Evolutionary conservation across 2,329 filamentous ascomycete genomes (phyloP).

Genomic region (Fusarium pseudonygamai): DNA sequence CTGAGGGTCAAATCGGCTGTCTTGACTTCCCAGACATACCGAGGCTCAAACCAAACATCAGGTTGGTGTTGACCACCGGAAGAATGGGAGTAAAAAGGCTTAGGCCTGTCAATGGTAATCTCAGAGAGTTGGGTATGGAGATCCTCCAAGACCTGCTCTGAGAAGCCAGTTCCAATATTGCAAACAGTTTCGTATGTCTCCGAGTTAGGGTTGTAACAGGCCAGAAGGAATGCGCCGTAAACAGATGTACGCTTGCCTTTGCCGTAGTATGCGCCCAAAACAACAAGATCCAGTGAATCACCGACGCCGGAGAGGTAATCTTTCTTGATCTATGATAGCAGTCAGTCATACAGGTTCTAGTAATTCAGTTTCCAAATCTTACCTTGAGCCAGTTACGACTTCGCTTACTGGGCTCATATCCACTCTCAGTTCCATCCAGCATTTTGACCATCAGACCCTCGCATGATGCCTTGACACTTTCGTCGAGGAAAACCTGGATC

Average conservation of each 20-base stretch:
- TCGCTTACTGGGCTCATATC: slow-evolving; percentile 95
- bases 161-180: slow-evolving; percentile 98
- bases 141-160: slow-evolving; percentile 90
- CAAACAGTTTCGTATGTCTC: slow-evolving; percentile 95
- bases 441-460: slow-evolving; percentile 99
- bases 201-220: slow-evolving; percentile 84
- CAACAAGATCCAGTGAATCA: slow-evolving; percentile 95
- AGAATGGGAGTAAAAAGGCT: slow-evolving; percentile 94
- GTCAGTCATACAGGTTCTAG: slow-evolving; percentile 65
- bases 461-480: slow-evolving; percentile 94
- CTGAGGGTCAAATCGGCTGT: slow-evolving; percentile 94
- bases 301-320: slow-evolving; percentile 95
- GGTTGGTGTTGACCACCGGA: slow-evolving; percentile 89
- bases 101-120: slow-evolving; percentile 86
- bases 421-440: slow-evolving; percentile 91
- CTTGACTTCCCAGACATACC: slow-evolving; percentile 96
- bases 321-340: slow-evolving; percentile 79
- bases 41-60: slow-evolving; percentile 97
- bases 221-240: slow-evolving; percentile 94
- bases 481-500: slow-evolving; percentile 91
- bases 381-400: slow-evolving; percentile 99
- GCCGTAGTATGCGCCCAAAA: slow-evolving; percentile 92
- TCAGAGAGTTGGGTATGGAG: slow-evolving; percentile 79
- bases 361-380: slow-evolving; percentile 34
- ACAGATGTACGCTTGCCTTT: slow-evolving; percentile 95